Evolutionary conservation across 495 filamentous ascomycete genomes (phyloP).

Genomic region (Annulohypoxylon stygium): DNA sequence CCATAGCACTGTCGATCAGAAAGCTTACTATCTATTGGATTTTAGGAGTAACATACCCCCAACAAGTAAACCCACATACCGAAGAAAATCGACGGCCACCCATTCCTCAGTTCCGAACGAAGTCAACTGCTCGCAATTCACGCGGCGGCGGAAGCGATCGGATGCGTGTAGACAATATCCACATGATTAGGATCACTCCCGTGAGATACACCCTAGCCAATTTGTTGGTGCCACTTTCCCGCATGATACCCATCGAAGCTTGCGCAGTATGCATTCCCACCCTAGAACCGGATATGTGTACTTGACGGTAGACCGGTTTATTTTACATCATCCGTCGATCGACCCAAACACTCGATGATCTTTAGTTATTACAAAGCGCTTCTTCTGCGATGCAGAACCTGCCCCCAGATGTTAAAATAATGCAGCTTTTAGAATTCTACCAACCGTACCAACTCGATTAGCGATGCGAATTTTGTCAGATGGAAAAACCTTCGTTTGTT

Average conservation of each 20-base stretch:
- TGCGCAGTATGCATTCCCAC: conserved; percentile 40
- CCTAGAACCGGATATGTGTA: conserved; percentile 33
- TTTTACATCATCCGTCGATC: conserved; percentile 30
- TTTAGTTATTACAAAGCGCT: conserved; percentile 9
- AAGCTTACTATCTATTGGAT: conserved; percentile 30
- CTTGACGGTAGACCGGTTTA: conserved; percentile 14
- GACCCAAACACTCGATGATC: conserved; percentile 16
- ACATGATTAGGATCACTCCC: conserved; percentile 44
- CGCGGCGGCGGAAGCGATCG: conserved; percentile 36
- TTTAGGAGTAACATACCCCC: conserved; percentile 30
- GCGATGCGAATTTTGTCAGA: background rate
- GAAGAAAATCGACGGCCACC: conserved; percentile 20
- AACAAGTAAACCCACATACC: conserved; percentile 32
- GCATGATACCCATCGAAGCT: conserved; percentile 34
- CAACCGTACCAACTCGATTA: conserved; percentile 17
- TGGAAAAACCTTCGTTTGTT: background rate
- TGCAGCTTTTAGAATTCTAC: background rate
- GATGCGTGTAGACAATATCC: conserved; percentile 29
- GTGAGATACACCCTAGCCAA: conserved; percentile 34
- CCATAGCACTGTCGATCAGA: conserved; percentile 26
- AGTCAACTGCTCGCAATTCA: conserved; percentile 14
- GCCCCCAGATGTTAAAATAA: background rate
- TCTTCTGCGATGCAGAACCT: conserved; percentile 1
- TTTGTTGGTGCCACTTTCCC: conserved; percentile 38
- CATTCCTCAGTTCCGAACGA: conserved; percentile 32